Evolutionary conservation across 1,139 yeast genomes (phyloP).

Genomic region (Suhomyces panamericanus): DNA sequence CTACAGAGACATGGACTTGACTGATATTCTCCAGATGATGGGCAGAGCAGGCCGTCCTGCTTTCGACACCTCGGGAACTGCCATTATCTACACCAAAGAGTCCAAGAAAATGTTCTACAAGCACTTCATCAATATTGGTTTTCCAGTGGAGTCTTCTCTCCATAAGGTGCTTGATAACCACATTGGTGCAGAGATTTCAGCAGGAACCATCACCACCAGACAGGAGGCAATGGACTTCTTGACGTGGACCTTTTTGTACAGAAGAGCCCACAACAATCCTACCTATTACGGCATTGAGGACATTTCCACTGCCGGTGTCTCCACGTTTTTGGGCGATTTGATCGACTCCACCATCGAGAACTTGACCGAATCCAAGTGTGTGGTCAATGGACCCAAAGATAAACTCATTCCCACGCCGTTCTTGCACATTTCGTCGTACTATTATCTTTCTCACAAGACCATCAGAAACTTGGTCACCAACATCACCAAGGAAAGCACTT

Average conservation of each 20-base stretch:
- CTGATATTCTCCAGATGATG: conserved; percentile 90
- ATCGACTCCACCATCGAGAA: conserved; percentile 71
- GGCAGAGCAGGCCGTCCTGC: conserved; percentile 98
- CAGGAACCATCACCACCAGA: conserved; percentile 77
- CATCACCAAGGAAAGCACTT: conserved; percentile 50
- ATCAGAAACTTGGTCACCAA: conserved; percentile 64
- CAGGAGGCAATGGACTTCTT: conserved; percentile 92
- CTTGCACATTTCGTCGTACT: conserved; percentile 83
- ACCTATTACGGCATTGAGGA: conserved; percentile 91
- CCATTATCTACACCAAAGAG: conserved; percentile 91
- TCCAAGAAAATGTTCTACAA: conserved; percentile 89
- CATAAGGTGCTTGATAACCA: conserved; percentile 94
- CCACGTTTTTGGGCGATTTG: conserved; percentile 66
- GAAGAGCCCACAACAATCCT: conserved; percentile 95
- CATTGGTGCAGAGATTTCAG: conserved; percentile 92
- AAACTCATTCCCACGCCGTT: conserved; percentile 71
- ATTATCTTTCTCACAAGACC: conserved; percentile 90
- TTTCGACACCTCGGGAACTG: conserved; percentile 91
- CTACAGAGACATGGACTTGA: conserved; percentile 84
- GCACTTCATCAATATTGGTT: conserved; percentile 91
- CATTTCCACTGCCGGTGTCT: conserved; percentile 62
- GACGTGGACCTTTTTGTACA: conserved; percentile 91
- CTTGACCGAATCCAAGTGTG: conserved; percentile 73
- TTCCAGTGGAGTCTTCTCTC: conserved; percentile 94
- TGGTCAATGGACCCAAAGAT: conserved; percentile 51